phyloP scores from a whole-genome alignment of 805 yeast species.

The Saccharomycopsis olivae region DNA sequence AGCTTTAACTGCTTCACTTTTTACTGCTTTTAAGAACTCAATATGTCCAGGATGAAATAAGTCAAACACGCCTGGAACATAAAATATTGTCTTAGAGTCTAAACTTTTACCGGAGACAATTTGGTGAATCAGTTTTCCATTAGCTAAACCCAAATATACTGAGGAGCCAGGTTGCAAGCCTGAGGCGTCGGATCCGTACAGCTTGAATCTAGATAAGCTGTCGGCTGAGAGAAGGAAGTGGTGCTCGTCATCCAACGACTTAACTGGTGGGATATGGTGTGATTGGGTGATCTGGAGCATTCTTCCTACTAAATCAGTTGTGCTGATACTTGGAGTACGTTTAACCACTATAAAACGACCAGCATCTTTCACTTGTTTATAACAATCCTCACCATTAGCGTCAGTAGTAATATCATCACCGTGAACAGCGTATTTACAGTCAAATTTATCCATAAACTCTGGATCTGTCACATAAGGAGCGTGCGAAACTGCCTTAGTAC shows the following conservation, averaged over 20 bases:
- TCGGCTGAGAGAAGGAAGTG: slow-evolving; percentile 25
- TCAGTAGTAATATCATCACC: slow-evolving; percentile 98
- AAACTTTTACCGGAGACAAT: slow-evolving; percentile 22
- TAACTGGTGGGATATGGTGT: slow-evolving; percentile 41
- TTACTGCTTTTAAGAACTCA: slow-evolving; percentile 47
- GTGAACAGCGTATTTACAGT: slow-evolving; percentile 89
- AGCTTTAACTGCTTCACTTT: slow-evolving; percentile 27
- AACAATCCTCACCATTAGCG: slow-evolving; percentile 91
- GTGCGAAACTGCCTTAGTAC: slow-evolving; percentile 51
- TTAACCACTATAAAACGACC: slow-evolving; percentile 89
- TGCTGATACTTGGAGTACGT: slow-evolving; percentile 87
- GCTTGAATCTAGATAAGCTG: slow-evolving; percentile 31
- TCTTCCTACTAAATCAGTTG: slow-evolving; percentile 89
- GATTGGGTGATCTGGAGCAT: slow-evolving; percentile 53
- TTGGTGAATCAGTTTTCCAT: slow-evolving; percentile 22
- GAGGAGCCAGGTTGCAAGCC: slow-evolving; percentile 51
- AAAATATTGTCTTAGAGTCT: slow-evolving; percentile 20
- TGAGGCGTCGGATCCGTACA: slow-evolving; percentile 53
- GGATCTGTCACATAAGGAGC: slow-evolving; percentile 96
- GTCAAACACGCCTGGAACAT: slow-evolving; percentile 82
- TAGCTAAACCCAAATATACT: slow-evolving; percentile 35
- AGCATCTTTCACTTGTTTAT: slow-evolving; percentile 67
- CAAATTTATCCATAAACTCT: slow-evolving; percentile 56
- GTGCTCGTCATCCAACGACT: slow-evolving; percentile 12
- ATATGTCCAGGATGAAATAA: slow-evolving; percentile 91